Percentiles rank a stretch among this genome's conserved stretches.
These are phyloP conservation scores for Cutaneotrichosporon daszewskae DNA, from an alignment of 1,284 basidiomycete genomes.

Conservation along the genomic window DNA sequence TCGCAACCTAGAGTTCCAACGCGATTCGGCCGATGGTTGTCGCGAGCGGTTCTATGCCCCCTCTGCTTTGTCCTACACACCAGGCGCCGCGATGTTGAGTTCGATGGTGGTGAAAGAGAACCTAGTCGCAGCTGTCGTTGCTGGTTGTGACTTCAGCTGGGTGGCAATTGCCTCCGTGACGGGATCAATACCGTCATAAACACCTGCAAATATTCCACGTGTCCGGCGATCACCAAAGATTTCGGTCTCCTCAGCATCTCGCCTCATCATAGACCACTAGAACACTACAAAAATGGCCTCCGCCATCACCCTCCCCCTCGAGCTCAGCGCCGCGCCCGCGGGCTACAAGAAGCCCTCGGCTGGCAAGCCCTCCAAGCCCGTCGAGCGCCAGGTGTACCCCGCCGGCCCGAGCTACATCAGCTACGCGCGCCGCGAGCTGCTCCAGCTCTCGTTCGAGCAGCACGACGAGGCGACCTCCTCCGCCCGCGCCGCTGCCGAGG, in stretches of 20 bases:
- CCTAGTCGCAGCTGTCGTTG: too few relatives aligned
- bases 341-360: slow-evolving; percentile 43
- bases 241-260: slow-evolving; percentile 3
- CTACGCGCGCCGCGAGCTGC: slow-evolving; percentile 66
- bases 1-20: too few relatives aligned
- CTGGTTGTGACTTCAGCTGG: too few relatives aligned
- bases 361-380: slow-evolving; percentile 39
- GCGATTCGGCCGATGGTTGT: too few relatives aligned
- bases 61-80: too few relatives aligned
- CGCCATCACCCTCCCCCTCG: slow-evolving; percentile 42
- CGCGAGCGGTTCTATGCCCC: too few relatives aligned
- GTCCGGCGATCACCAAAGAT: background rate
- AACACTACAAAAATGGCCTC: slow-evolving; percentile 36
- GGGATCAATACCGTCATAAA: slow-evolving; percentile 4
- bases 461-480: slow-evolving; percentile 55
- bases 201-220: background rate
- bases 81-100: too few relatives aligned
- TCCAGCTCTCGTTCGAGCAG: slow-evolving; percentile 71
- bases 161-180: background rate
- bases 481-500: slow-evolving; percentile 53
- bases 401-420: slow-evolving; percentile 78
- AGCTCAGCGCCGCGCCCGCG: slow-evolving; percentile 41
- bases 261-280: background rate
- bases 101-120: too few relatives aligned
- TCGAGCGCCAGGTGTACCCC: slow-evolving; percentile 58